Conservation (phyloP, 352 stramenopile species). For the Globisporangium middletonii region DNA sequence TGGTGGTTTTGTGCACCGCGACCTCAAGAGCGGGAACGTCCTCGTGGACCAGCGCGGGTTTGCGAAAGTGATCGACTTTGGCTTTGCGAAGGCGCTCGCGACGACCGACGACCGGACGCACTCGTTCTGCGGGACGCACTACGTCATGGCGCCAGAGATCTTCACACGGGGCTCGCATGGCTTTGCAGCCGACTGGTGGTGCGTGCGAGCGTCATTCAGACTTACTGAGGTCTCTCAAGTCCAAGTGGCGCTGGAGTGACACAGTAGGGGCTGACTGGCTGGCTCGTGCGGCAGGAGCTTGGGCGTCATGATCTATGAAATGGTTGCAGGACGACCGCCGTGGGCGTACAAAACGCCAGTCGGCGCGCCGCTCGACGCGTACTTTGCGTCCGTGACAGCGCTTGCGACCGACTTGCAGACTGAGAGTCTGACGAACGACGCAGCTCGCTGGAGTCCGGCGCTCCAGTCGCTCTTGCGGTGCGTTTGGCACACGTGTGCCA, state of each 20-base stretch:
- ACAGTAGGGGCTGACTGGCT: neutral
- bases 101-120: slow-evolving; percentile 13
- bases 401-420: neutral
- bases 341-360: slow-evolving; percentile 58
- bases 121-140: slow-evolving; percentile 68
- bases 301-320: slow-evolving; percentile 73
- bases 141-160: slow-evolving; percentile 71
- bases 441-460: slow-evolving; percentile 9
- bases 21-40: slow-evolving; percentile 80
- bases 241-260: no score
- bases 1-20: slow-evolving; percentile 57
- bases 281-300: slow-evolving; percentile 32
- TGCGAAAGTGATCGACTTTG: slow-evolving; percentile 71
- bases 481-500: neutral
- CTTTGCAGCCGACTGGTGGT: slow-evolving; percentile 67
- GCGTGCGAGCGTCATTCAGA: slow-evolving; percentile 1
- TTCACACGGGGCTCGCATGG: slow-evolving; percentile 32
- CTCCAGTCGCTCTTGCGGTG: slow-evolving; percentile 30
- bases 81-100: slow-evolving; percentile 36
- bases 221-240: neutral
- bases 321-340: slow-evolving; percentile 49
- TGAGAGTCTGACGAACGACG: neutral
- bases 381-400: slow-evolving; percentile 26
- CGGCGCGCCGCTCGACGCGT: slow-evolving; percentile 18
- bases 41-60: slow-evolving; percentile 36